Evolutionary conservation across 2,329 filamentous ascomycete species (phyloP), one percentile per base, ranked within the genome.

Genomic region (Ilyonectria sp.): DNA sequence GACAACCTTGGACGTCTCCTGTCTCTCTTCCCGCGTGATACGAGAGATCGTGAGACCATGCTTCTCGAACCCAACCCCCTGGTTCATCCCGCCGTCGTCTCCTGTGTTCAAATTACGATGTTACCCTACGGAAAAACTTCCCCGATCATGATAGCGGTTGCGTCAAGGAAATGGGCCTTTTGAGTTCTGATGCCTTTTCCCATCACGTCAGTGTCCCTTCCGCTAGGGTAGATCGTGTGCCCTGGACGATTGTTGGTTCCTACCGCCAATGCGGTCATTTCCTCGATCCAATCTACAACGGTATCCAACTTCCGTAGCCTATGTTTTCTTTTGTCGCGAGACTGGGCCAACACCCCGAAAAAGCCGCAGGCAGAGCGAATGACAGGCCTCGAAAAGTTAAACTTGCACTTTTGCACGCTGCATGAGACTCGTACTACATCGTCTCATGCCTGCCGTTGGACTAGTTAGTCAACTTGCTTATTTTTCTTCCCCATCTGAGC

Each of bases 1-100:
- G n/a, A 49, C 43, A 50, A 47, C 23, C 46, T 44, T 37, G 47
- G 19, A 47, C 35, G 50, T 47, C 67, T 60, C 63, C 59, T 68
- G 63, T 59, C 53, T 63, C 63, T 59, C 46, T 47, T 37, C 29
- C 29, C 44, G 40, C 4, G 63, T 65, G 37, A 61, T 61, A 65
- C 58, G 58, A 58, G 23, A 40, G 37, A 47, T 58, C 52, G 57
- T 65, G 63, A 65, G 63, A 65, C 52, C 55, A 59, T 58, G 35
- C 61, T 59, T 66, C 63, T 62, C 60, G 65, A 67, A 64, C 35
- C 55, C 54, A 53, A 60, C 33, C 43, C 60, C 64, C 64, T 58
- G 55, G 53, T 60, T 21, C 47, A 59, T 67, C 33, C 59, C 60
- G 10, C 59, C n/a, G n/a, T 26, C 40, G 35, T 44, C 63, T 55